Conservation (phyloP, 148 eudicot genomes). For the Tetragonia tetragonoides region DNA sequence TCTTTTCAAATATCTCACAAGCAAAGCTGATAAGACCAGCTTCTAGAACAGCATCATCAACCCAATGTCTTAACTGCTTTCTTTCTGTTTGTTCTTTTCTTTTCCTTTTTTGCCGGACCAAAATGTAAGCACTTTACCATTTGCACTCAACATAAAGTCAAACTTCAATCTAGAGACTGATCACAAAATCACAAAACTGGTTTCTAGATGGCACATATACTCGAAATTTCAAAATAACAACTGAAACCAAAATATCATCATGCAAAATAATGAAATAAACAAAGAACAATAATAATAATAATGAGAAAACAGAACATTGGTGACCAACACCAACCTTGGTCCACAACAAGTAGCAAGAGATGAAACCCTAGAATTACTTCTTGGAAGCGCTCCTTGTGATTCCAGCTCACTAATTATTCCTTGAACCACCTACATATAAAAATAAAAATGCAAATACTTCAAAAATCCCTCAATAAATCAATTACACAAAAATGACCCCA, state of each 20-base stretch:
- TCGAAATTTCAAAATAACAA: background rate
- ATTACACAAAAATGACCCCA: background rate
- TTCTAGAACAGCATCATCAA: background rate
- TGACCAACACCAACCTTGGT: slow-evolving; percentile 60
- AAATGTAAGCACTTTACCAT: background rate
- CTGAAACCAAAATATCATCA: background rate
- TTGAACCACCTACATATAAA: slow-evolving; percentile 70
- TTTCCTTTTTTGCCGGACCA: too few relatives aligned
- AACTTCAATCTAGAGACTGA: background rate
- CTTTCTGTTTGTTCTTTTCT: background rate
- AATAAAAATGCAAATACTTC: slow-evolving; percentile 6
- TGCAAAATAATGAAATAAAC: background rate
- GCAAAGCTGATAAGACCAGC: background rate
- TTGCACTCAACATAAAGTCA: background rate
- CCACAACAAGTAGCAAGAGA: slow-evolving; percentile 99
- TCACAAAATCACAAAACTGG: background rate
- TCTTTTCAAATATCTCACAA: background rate
- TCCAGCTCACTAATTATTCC: slow-evolving; percentile 95
- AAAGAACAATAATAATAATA: background rate
- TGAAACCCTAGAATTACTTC: slow-evolving; percentile 98
- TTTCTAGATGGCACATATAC: background rate
- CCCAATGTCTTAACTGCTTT: background rate
- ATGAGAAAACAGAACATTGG: background rate
- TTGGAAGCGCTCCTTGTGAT: slow-evolving; percentile 94
- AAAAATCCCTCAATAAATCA: background rate